A percentile compares a stretch with the other conserved stretches of the same genome.
These are phyloP conservation scores for Geotrichum australiense DNA, from an alignment of 1,139 yeast genomes.

Conservation along the genomic window DNA sequence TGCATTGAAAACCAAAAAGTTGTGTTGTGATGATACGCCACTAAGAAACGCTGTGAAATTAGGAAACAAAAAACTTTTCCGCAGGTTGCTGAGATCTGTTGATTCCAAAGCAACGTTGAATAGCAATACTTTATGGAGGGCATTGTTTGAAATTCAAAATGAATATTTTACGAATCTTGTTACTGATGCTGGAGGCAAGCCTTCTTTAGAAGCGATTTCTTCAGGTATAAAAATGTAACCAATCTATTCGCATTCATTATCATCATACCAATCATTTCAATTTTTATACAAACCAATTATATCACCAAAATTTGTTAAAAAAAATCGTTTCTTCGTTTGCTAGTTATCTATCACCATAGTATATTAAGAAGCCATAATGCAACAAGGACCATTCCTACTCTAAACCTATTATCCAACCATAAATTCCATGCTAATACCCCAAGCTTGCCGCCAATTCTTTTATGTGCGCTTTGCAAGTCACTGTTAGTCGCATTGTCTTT, in stretches of 20 bases:
- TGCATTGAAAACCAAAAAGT: slow-evolving; percentile 7
- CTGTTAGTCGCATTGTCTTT: neutral
- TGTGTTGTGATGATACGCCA: slow-evolving; percentile 5
- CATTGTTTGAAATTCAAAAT: slow-evolving; percentile 1
- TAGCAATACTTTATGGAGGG: slow-evolving; percentile 11
- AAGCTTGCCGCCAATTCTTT: slow-evolving; percentile 12
- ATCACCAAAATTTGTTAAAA: no score
- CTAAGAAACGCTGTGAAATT: slow-evolving; percentile 1
- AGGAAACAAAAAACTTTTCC: slow-evolving; percentile 5
- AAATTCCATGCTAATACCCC: slow-evolving; percentile 3
- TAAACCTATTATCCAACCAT: slow-evolving; percentile 6
- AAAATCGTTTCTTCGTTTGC: no score
- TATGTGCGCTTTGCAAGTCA: neutral
- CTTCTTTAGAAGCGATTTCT: slow-evolving; percentile 16
- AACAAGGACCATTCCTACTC: slow-evolving; percentile 9
- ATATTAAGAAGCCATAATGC: slow-evolving; percentile 9
- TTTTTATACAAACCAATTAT: no score
- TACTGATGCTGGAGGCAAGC: slow-evolving; percentile 14
- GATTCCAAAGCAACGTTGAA: slow-evolving; percentile 3
- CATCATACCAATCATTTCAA: no score
- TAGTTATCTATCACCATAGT: no score
- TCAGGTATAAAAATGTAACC: slow-evolving; percentile 2
- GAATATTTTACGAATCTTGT: slow-evolving; percentile 2
- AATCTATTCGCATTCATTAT: no score
- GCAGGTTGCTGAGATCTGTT: neutral